These are phyloP conservation scores for Hemileccinum impolitum DNA, from an alignment of 768 basidiomycete genomes.

Conservation along the genomic window DNA sequence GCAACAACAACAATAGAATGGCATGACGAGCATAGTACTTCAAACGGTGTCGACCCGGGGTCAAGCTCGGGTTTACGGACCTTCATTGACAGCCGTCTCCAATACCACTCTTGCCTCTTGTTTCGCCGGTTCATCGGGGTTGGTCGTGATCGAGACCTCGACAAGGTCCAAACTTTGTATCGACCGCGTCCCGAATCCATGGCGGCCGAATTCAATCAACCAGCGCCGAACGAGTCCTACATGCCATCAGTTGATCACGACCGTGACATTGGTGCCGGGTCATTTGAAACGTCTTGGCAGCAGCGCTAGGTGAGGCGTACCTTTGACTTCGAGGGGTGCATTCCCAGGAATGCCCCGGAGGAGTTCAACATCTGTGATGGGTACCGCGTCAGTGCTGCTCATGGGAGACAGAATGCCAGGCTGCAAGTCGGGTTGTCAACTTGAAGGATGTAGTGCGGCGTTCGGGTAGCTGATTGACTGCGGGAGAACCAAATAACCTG, in stretches of 20 bases:
- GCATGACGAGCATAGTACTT: neutral
- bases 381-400: neutral
- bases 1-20: neutral
- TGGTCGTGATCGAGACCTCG: constrained; percentile 41
- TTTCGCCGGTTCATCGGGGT: constrained; percentile 33
- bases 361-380: neutral
- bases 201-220: constrained; percentile 15
- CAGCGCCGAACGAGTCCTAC: constrained; percentile 18
- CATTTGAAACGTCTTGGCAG: too few relatives aligned
- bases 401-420: neutral
- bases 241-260: neutral
- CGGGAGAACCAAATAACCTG: too few relatives aligned
- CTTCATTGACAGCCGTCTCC: constrained; percentile 44
- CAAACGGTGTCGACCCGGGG: neutral
- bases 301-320: constrained; percentile 5
- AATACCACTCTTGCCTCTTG: constrained; percentile 38
- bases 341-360: constrained; percentile 16
- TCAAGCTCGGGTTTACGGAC: constrained; percentile 24
- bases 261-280: too few relatives aligned
- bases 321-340: constrained; percentile 18
- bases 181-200: constrained; percentile 20
- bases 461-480: too few relatives aligned
- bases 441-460: too few relatives aligned
- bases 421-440: too few relatives aligned
- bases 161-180: constrained; percentile 15